Evolutionary conservation across 2,329 filamentous ascomycete genomes (phyloP), one percentile per base, ranked within the genome.

Genomic region (Pyrenophora teres): DNA sequence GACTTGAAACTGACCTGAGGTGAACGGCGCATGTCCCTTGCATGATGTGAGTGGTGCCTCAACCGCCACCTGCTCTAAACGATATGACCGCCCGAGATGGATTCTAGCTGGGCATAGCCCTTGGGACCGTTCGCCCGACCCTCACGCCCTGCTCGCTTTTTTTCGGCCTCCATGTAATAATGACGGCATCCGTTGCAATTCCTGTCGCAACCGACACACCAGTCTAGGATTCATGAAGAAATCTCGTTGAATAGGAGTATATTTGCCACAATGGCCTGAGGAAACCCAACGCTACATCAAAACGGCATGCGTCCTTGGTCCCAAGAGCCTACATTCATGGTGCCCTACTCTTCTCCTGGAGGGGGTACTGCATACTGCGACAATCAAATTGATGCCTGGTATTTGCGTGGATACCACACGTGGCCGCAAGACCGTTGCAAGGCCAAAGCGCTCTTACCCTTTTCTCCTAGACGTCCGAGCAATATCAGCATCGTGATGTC

Each of bases 391-490:
- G 21, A 21, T 32, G n/a, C 44, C 25, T 27, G 27, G 16, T 16
- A 19, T 30, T 30, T 36, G 32, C 46, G 35, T 41, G n/a, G 44
- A 39, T 36, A 52, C 19, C 39, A 25, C 49, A 52, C 44, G 44
- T 52, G 49, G 44, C 32, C 35, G 49, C 44, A 52, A 40, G 42
- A 40, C 44, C 44, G 49, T 48, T 52, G 38, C 25, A 25, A 35
- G 44, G 38, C 30, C 44, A 25, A 48, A 39, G 44, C 44, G 38
- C 32, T 18, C 32, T 46, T 46, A 36, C 43, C 16, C 2, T 25
- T 31, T 39, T 35, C 37, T 35, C n/a, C 45, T 33, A 15, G 13
- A 33, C n/a, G 33, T 41, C 37, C 27, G 37, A 23, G 36, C 12
- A 43, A 43, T 42, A 12, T 31, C 12, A 18, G 39, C 38, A 48